Evolutionary conservation across 176 grass and related monocot species (phyloP).

Genomic region (Cocos nucifera): DNA sequence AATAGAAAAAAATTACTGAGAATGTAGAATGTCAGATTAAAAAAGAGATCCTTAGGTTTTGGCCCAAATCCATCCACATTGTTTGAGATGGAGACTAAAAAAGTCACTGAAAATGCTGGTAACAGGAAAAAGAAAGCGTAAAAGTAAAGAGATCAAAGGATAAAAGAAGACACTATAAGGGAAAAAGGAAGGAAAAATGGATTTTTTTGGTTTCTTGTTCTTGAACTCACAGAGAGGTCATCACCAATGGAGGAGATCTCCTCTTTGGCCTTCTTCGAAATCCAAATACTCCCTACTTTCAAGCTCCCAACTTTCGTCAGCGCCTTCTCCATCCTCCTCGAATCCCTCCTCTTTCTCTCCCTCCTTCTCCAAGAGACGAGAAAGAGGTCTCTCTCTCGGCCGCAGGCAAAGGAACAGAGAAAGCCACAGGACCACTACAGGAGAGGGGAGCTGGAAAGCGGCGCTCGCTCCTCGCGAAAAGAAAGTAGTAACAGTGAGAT

Average conservation of each 20-base stretch:
- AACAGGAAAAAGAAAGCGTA: no score
- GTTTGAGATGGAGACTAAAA: no score
- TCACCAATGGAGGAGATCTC: slow-evolving; percentile 92
- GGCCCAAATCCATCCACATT: no score
- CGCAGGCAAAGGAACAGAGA: no score
- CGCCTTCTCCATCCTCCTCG: slow-evolving; percentile 9
- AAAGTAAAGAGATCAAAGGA: not conserved
- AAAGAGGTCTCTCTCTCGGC: not conserved
- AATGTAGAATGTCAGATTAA: no score
- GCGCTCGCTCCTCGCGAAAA: slow-evolving; percentile 9
- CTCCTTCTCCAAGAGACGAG: not conserved
- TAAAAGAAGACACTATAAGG: not conserved
- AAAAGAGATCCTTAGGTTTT: no score
- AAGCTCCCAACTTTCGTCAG: slow-evolving; percentile 36
- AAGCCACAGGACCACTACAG: not conserved
- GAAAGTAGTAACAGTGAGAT: slow-evolving; percentile 13
- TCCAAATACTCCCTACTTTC: slow-evolving; percentile 82
- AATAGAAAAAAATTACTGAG: no score
- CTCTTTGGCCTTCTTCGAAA: slow-evolving; percentile 85
- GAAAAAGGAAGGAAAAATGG: not conserved
- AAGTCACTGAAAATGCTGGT: no score
- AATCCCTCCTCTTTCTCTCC: slow-evolving; percentile 3
- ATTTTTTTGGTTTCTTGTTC: not conserved
- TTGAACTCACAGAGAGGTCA: slow-evolving; percentile 67
- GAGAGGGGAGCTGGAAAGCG: slow-evolving; percentile 1